Percentiles rank a stretch among this genome's conserved stretches.
Conservation (phyloP, 2,329 filamentous ascomycete genomes). For the Hypoxylon sp. region DNA sequence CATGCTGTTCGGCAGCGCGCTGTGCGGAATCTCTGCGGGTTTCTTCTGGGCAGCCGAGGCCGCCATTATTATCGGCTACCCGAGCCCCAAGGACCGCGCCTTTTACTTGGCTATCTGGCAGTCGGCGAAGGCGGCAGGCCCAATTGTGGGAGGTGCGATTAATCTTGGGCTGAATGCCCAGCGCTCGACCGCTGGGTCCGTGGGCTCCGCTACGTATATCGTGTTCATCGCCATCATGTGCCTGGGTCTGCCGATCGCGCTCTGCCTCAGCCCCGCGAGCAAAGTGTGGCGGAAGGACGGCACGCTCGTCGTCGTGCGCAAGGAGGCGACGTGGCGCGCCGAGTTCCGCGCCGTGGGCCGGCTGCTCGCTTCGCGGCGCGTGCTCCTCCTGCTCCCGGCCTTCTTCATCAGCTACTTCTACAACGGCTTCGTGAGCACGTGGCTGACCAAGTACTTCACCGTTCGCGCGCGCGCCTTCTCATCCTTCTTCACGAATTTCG, state of each 20-base stretch:
- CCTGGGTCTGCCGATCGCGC: constrained; percentile 53
- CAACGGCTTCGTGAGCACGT: constrained; percentile 54
- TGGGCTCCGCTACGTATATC: constrained; percentile 51
- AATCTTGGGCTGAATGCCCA: constrained; percentile 63
- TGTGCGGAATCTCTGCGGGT: constrained; percentile 74
- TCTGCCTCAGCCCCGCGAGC: constrained; percentile 53
- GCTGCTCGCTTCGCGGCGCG: constrained; percentile 49
- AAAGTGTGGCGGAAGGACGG: constrained; percentile 54
- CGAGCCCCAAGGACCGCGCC: constrained; percentile 72
- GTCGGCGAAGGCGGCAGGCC: constrained; percentile 58
- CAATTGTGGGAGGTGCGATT: constrained; percentile 66
- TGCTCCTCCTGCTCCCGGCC: constrained; percentile 53
- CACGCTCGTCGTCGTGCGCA: constrained; percentile 49
- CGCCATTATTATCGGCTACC: constrained; percentile 75
- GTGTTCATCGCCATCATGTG: constrained; percentile 56
- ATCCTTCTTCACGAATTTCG: constrained; percentile 56
- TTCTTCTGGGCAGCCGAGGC: constrained; percentile 79
- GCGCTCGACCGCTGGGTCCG: constrained; percentile 42
- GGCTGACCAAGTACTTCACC: constrained; percentile 54
- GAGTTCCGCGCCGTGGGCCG: constrained; percentile 52
- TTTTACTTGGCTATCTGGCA: constrained; percentile 68
- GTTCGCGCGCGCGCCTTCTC: constrained; percentile 55
- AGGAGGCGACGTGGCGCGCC: constrained; percentile 47
- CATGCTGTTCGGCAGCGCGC: constrained; percentile 72
- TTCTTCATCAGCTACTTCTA: constrained; percentile 57